A percentile compares a stretch with the other conserved stretches of the same genome.
Evolutionary conservation across 257 asterid species (phyloP).

Genomic region (Plectranthus barbatus): DNA sequence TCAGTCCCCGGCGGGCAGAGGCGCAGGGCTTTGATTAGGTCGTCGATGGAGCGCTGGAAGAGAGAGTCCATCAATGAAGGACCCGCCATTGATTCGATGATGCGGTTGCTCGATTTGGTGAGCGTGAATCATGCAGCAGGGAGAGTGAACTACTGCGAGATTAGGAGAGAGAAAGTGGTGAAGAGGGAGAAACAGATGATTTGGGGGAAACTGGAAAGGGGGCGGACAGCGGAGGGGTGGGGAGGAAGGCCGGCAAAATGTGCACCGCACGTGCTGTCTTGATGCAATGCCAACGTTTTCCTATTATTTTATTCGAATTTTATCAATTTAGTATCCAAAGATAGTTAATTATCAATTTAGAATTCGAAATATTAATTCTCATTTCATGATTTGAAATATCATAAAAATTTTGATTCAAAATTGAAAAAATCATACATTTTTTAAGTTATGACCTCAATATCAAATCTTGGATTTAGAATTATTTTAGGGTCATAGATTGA

Average conservation of each 20-base stretch:
- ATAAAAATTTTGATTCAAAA: no score
- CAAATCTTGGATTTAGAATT: no score
- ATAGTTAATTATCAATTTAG: no score
- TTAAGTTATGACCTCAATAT: no score
- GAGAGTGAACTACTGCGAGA: background rate
- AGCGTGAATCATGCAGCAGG: background rate
- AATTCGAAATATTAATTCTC: no score
- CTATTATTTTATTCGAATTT: no score
- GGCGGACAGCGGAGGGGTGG: background rate
- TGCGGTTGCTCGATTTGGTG: background rate
- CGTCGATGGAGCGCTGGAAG: conserved; percentile 77
- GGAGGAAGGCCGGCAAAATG: conserved; percentile 5
- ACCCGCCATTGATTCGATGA: conserved; percentile 33
- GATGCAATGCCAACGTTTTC: background rate
- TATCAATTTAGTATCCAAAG: no score
- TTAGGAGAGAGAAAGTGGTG: background rate
- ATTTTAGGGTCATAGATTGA: no score
- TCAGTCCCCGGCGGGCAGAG: conserved; percentile 34
- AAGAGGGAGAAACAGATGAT: background rate
- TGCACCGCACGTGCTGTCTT: conserved; percentile 18
- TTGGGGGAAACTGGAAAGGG: background rate
- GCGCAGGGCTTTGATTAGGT: conserved; percentile 71
- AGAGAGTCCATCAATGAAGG: conserved; percentile 80
- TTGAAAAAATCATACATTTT: no score
- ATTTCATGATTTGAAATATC: no score